Percentiles rank a stretch among this genome's conserved stretches.
phyloP scores from a whole-genome alignment of 2,329 filamentous ascomycete genomes.

The Cylindrodendrum hubeiense region DNA sequence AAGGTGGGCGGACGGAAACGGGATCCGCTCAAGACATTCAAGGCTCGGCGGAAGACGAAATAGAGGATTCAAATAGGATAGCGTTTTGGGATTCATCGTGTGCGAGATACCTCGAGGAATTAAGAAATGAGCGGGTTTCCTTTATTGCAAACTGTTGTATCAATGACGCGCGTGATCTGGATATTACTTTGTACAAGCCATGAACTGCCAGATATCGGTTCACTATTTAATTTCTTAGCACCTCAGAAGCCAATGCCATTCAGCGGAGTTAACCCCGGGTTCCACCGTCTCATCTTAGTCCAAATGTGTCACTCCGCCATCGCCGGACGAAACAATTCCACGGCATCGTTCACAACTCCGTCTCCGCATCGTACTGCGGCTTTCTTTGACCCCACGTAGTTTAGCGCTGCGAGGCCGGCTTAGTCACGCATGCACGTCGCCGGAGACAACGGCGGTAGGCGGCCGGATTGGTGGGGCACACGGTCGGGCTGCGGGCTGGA shows the following conservation, averaged over 20 bases:
- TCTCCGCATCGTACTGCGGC: not conserved
- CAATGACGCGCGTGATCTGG: not conserved
- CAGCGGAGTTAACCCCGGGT: not conserved
- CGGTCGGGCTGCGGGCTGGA: not conserved
- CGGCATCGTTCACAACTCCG: not conserved
- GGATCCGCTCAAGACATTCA: slow-evolving; percentile 93
- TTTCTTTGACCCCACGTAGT: not conserved
- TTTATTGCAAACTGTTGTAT: not conserved
- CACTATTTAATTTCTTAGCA: not conserved
- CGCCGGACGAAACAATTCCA: not conserved
- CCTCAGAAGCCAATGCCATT: not conserved
- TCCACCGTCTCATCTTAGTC: not conserved
- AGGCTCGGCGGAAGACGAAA: slow-evolving; percentile 66
- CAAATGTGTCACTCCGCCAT: not conserved
- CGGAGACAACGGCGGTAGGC: slow-evolving; percentile 23
- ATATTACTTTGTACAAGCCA: not conserved
- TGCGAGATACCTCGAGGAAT: slow-evolving; percentile 37
- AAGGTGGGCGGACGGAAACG: slow-evolving; percentile 73
- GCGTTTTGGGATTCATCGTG: slow-evolving; percentile 24
- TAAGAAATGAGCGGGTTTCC: slow-evolving; percentile 11
- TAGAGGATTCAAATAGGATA: slow-evolving; percentile 34
- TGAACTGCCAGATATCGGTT: not conserved
- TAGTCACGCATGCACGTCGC: slow-evolving; percentile 15
- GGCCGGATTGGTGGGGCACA: slow-evolving; percentile 12
- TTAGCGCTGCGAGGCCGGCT: not conserved